Base-by-base conservation (phyloP, 2,329 filamentous ascomycete genomes). In the Geosmithia flava region DNA sequence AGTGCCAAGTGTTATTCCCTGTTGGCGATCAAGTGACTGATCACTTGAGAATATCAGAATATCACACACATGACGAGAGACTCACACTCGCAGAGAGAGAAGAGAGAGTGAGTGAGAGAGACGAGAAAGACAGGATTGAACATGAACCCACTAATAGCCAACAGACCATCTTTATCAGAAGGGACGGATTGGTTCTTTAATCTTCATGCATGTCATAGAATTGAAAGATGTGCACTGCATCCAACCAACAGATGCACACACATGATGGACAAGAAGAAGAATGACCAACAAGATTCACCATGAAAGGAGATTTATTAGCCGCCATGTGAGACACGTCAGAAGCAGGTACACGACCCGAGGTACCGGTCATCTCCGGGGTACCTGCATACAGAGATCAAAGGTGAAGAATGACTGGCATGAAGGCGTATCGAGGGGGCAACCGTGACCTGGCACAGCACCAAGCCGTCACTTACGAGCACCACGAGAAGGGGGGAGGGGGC, bases 381-480 rank as follows among this genome's bases (percentile, higher is more conserved):
- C 33, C 33, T 37, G 33, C 33, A 37, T 37, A 16, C 10, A 13
- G 33, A 37, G 33, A 37, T 37, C 33, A 13, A n/a, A 13, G 33
- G 10, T 16, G 15, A 37, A 37, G 33, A 37, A 11, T 37, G 11
- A 37, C 47, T 48, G 47, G 47, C 33, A 48, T 45, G 42, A n/a
- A 29, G 16, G 23, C 27, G 29, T 45, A 45, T 48, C 42, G 33
- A n/a, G n/a, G 47, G 47, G 47, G 47, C 41, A 42, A 42, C 41
- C 4, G 41, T 42, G 7, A n/a, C 3, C 41, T n/a, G 6, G 27
- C 11, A 37, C 39, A 27, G 47, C 43, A 42, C 41, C 46, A 44
- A 33, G 23, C 20, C 6, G 20, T 41, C 19, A 16, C 16, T 19
- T 16, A 19, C 39, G 4, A 41, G 39, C 5, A 37, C 33, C n/a